Percentiles rank a stretch among this genome's conserved stretches.
Evolutionary conservation across 371 early-diverging fungal genomes (phyloP).

Genomic region (Mortierella sp.): DNA sequence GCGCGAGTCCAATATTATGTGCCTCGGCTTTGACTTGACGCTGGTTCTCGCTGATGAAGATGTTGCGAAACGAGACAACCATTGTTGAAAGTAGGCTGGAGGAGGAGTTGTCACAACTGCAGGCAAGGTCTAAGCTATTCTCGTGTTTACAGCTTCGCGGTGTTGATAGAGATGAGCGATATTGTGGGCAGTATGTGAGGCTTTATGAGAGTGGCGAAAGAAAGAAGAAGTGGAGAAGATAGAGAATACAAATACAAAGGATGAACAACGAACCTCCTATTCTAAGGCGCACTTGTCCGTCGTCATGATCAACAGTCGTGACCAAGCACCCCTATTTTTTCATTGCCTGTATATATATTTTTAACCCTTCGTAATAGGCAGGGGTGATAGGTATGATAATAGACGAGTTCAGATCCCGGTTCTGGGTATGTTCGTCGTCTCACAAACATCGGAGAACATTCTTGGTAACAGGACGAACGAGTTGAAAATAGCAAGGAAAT

Average conservation of each 20-base stretch:
- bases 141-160: too few species aligned
- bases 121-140: too few species aligned
- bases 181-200: too few species aligned
- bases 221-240: not conserved
- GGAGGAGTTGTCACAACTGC: not conserved
- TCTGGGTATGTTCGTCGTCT: too few species aligned
- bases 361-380: too few species aligned
- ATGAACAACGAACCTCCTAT: not conserved
- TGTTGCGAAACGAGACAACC: slow-evolving; percentile 23
- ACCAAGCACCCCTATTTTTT: not conserved
- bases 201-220: not conserved
- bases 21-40: slow-evolving; percentile 45
- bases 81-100: not conserved
- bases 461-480: too few species aligned
- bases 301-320: not conserved
- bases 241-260: not conserved
- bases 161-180: too few species aligned
- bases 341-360: too few species aligned
- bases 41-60: slow-evolving; percentile 40
- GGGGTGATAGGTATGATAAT: too few species aligned
- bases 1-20: slow-evolving; percentile 47
- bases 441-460: too few species aligned
- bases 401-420: too few species aligned
- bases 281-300: not conserved
- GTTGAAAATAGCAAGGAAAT: too few species aligned